A percentile compares a stretch with the other conserved stretches of the same genome.
phyloP scores from a whole-genome alignment of 495 filamentous ascomycete species.

The Coniosporium apollinis region DNA sequence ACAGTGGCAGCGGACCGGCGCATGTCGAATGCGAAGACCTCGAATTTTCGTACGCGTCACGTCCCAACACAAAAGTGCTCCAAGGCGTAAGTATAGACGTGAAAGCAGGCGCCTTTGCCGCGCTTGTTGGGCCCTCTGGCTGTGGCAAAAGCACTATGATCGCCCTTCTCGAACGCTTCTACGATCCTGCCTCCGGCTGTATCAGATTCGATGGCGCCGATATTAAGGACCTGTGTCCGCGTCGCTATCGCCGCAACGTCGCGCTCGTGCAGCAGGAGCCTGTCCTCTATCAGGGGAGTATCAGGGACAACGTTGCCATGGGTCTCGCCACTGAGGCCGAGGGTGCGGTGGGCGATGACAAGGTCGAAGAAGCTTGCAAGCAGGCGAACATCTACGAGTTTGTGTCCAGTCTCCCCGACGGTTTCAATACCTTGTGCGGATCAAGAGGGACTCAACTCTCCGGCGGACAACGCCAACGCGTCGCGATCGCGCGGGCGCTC shows the following conservation, averaged over 20 bases:
- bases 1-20: slow-evolving; percentile 1
- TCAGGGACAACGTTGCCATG: slow-evolving; percentile 7
- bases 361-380: slow-evolving; percentile 15
- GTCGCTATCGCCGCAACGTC: slow-evolving; percentile 1
- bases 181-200: slow-evolving; percentile 12
- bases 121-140: not conserved
- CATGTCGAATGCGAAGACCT: slow-evolving; percentile 12
- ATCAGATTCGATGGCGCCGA: slow-evolving; percentile 5
- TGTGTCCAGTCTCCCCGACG: slow-evolving; percentile 21
- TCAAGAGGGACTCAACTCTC: slow-evolving; percentile 1
- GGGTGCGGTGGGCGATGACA: no score
- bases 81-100: slow-evolving; percentile 1
- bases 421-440: slow-evolving; percentile 11
- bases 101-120: slow-evolving; percentile 1
- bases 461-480: slow-evolving; percentile 8
- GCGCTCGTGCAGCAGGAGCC: slow-evolving; percentile 8
- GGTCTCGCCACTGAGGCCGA: slow-evolving; percentile 4
- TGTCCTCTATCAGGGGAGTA: slow-evolving; percentile 3
- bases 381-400: slow-evolving; percentile 23
- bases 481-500: slow-evolving; percentile 8
- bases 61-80: slow-evolving; percentile 7
- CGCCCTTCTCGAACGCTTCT: slow-evolving; percentile 13
- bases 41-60: slow-evolving; percentile 12
- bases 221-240: not conserved
- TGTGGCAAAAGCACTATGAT: slow-evolving; percentile 1